phyloP scores from a whole-genome alignment of 352 stramenopile species.

The Albugo laibachii region DNA sequence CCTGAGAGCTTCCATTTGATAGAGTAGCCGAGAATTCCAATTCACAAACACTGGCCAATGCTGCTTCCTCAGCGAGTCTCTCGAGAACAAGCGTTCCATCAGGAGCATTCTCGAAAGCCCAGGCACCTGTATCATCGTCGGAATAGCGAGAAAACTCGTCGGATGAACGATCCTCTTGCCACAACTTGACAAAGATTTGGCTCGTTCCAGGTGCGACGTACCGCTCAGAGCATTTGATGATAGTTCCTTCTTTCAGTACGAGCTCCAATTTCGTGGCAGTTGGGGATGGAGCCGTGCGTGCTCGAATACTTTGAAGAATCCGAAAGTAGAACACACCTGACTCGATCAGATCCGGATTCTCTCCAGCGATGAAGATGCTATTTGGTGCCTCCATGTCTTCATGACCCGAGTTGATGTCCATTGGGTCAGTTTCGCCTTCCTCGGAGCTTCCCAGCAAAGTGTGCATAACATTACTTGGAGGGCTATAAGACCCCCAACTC shows the following conservation, averaged over 20 bases:
- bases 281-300: slow-evolving; percentile 23
- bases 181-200: slow-evolving; percentile 39
- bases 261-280: slow-evolving; percentile 29
- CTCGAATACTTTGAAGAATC: slow-evolving; percentile 25
- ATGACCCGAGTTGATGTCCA: background rate
- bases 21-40: slow-evolving; percentile 8
- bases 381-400: background rate
- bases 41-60: slow-evolving; percentile 1
- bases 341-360: slow-evolving; percentile 37
- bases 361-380: slow-evolving; percentile 24
- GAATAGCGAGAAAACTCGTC: background rate
- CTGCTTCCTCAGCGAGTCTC: slow-evolving; percentile 3
- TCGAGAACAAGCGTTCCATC: slow-evolving; percentile 30
- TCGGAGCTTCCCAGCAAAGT: slow-evolving; percentile 19
- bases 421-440: background rate
- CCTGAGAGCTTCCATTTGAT: slow-evolving; percentile 1
- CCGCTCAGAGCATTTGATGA: slow-evolving; percentile 30
- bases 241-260: slow-evolving; percentile 23
- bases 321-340: slow-evolving; percentile 40
- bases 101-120: slow-evolving; percentile 43
- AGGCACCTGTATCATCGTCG: slow-evolving; percentile 24
- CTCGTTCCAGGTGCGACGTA: slow-evolving; percentile 34
- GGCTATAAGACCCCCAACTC: slow-evolving; percentile 41
- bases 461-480: slow-evolving; percentile 30
- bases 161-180: slow-evolving; percentile 6